Evolutionary conservation across 352 stramenopile species (phyloP), one percentile per base, ranked within the genome.

Genomic region (Globisporangium perplexum): DNA sequence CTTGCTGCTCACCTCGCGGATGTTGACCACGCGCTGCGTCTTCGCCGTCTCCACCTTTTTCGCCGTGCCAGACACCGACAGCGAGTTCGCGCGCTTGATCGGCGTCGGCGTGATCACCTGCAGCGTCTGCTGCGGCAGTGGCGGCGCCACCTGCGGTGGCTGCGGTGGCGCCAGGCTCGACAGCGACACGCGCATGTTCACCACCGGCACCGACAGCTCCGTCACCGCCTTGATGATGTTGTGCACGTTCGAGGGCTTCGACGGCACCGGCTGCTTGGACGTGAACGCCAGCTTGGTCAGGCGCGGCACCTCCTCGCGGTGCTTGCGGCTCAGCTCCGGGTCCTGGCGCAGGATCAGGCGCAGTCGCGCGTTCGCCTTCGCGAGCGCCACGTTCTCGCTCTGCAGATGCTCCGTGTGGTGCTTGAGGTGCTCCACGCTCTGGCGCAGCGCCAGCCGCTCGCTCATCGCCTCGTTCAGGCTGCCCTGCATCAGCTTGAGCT

Each of bases 271-370:
- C 63, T 86, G 77, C 72, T 90, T 93, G 35, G 73, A 76, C 22
- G 72, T 72, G 47, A 86, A 73, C 45, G 78, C 77, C 10, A 92
- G 66, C 71, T 94, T 94, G 26, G 83, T 94, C 18, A 94, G 60
- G 8, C 79, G 77, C 20, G 83, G 81, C 38, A 94, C 83, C 60
- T 94, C 83, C 47, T 94, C 83, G 52, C 83, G 83, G 60, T 90
- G 81, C 58, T 87, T 88, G 52, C 83, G 81, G 48, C 83, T 94
- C 26, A 94, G 63, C 57, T 92, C 81, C 15, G 83, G 81, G 62
- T 94, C 83, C 42, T 94, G 83, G 20, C 83, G 81, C 48, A 94
- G 58, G 44, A 94, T 94, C 24, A 94, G 43, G 38, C 83, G 83
- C 47, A 94, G 65, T 44, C 83, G 83, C 4, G 83, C 83, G 53